Base-by-base conservation (phyloP, 2,329 filamentous ascomycete genomes). In the Fusarium pilosicola region DNA sequence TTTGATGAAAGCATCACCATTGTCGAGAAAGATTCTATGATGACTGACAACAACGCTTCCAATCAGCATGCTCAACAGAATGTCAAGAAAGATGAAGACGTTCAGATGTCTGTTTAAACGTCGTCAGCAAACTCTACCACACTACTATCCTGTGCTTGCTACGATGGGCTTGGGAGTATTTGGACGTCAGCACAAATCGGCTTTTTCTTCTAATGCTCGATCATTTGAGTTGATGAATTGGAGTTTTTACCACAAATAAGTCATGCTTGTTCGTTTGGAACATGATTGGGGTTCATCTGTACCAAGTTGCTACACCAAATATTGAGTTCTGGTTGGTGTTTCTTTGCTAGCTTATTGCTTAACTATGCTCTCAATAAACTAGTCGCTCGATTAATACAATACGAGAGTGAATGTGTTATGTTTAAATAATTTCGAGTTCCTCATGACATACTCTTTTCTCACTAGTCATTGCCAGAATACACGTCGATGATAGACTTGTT, bases 311-410 rank as follows among this genome's bases (percentile, higher is more conserved):
- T 18, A 22, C 30, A 24, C 34, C 15, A 34, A 36, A 24, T 22
- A 38, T 65, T 65, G 59, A 70, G 45, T 70, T 36, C 14, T 54
- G 59, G 60, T 61, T 67, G 45, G 46, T 44, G n/a, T 28, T 11
- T 18, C 39, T 54, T 55, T 48, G 20, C 28, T 51, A 51, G 55
- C 24, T 57, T 58, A 32, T 54, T 45, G 26, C 52, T n/a, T 17
- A 42, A 12, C 20, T 41, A 38, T 17, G 30, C n/a, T 34, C 51
- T 22, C 42, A 56, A 32, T 36, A 38, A 13, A 56, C 18, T 7
- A 38, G 38, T 22, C 30, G 13, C 30, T 13, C 13, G 13, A 14
- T 14, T 32, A 14, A 14, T 32, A 32, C 12, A 32, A 32, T 32
- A 32, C 4, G 12, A 17, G 39, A 30, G 24, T 46, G 36, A 51